Percentiles rank a stretch among this genome's conserved stretches.
Evolutionary conservation across 495 filamentous ascomycete genomes (phyloP).

Genomic region (Penicillium salamii): DNA sequence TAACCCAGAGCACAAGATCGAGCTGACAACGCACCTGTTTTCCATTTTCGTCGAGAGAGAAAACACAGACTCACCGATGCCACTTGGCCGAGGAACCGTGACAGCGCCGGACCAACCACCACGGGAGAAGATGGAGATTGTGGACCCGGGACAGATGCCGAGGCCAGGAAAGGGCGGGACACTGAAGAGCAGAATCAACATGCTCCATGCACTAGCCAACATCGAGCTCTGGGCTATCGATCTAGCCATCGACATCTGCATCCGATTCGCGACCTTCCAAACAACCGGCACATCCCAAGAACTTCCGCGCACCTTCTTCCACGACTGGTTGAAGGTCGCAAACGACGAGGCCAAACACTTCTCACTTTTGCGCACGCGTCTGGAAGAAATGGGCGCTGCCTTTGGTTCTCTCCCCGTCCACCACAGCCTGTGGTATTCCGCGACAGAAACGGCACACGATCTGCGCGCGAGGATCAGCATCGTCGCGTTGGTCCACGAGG

Average conservation of each 20-base stretch:
- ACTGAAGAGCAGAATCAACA: slow-evolving; percentile 47
- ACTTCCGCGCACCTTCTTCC: slow-evolving; percentile 49
- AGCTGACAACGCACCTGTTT: slow-evolving; percentile 49
- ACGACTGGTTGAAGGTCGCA: slow-evolving; percentile 55
- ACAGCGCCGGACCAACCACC: slow-evolving; percentile 43
- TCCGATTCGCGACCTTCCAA: slow-evolving; percentile 49
- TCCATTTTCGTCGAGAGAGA: slow-evolving; percentile 41
- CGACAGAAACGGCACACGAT: slow-evolving; percentile 44
- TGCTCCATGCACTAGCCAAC: slow-evolving; percentile 53
- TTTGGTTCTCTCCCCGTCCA: slow-evolving; percentile 52
- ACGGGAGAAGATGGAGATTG: slow-evolving; percentile 39
- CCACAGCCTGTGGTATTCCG: slow-evolving; percentile 50
- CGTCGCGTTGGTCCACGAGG: slow-evolving; percentile 52
- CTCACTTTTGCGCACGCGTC: slow-evolving; percentile 45
- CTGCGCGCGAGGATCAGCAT: slow-evolving; percentile 51
- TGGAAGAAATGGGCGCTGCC: slow-evolving; percentile 49
- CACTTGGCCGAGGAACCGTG: slow-evolving; percentile 39
- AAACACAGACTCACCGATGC: slow-evolving; percentile 40
- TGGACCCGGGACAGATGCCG: slow-evolving; percentile 44
- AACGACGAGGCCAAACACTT: slow-evolving; percentile 55
- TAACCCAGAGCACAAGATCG: slow-evolving; percentile 52
- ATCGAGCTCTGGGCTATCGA: slow-evolving; percentile 56
- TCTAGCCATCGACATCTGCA: slow-evolving; percentile 53
- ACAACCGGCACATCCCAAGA: slow-evolving; percentile 27
- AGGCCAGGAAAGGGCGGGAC: slow-evolving; percentile 42